phyloP scores from a whole-genome alignment of 2,329 filamentous ascomycete genomes.

The Colletotrichum tropicale region DNA sequence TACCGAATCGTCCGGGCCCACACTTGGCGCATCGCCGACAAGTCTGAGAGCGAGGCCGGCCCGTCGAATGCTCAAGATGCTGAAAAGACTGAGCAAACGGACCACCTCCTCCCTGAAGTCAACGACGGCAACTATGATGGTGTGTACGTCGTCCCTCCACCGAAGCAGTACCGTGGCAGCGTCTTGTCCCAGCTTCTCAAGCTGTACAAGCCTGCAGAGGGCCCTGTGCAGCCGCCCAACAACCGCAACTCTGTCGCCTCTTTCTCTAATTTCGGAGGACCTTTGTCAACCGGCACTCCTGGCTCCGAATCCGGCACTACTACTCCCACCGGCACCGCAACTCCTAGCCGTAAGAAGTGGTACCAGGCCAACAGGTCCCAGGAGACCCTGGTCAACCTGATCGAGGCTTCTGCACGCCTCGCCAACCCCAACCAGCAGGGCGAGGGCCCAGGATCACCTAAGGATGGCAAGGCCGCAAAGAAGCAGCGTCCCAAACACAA shows the following conservation, averaged over 20 bases:
- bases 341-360: slow-evolving; percentile 50
- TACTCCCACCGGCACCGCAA: slow-evolving; percentile 23
- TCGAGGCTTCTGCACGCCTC: slow-evolving; percentile 49
- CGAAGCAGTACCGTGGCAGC: slow-evolving; percentile 46
- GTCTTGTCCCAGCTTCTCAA: slow-evolving; percentile 51
- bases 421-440: slow-evolving; percentile 35
- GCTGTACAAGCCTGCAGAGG: slow-evolving; percentile 46
- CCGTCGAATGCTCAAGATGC: slow-evolving; percentile 8
- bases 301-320: slow-evolving; percentile 37
- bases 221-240: neutral
- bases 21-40: slow-evolving; percentile 29
- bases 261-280: slow-evolving; percentile 33
- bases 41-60: neutral
- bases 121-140: slow-evolving; percentile 45
- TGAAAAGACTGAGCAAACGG: neutral
- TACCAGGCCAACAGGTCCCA: slow-evolving; percentile 52
- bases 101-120: slow-evolving; percentile 30
- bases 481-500: slow-evolving; percentile 38
- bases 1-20: slow-evolving; percentile 49
- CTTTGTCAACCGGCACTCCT: slow-evolving; percentile 43
- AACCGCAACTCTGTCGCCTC: slow-evolving; percentile 23
- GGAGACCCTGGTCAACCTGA: slow-evolving; percentile 50
- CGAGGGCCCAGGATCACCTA: slow-evolving; percentile 19
- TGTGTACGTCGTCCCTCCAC: slow-evolving; percentile 43
- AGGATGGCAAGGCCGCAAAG: slow-evolving; percentile 26